Conservation (phyloP, 179 eudicot genomes). For the Carnegiea gigantea region DNA sequence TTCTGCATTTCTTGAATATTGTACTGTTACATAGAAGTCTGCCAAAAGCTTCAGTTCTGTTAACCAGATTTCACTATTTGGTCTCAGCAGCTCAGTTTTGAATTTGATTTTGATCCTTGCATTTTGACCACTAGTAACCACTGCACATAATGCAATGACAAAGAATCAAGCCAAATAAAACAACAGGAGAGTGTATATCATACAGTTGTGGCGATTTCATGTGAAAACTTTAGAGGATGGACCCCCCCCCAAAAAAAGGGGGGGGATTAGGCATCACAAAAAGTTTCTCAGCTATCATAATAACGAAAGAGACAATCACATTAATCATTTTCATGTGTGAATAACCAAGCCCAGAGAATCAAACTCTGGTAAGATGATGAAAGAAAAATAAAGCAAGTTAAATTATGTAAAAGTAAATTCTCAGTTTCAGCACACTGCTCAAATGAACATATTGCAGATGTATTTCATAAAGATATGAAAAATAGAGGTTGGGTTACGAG, state of each 20-base stretch:
- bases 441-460: neutral
- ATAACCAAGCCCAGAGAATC: neutral
- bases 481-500: neutral
- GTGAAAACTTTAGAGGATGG: neutral
- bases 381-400: no score
- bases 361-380: neutral
- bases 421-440: neutral
- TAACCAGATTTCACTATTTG: conserved; percentile 4
- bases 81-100: conserved; percentile 15
- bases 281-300: neutral
- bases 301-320: neutral
- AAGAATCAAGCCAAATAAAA: conserved; percentile 6
- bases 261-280: neutral
- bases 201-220: neutral
- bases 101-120: conserved; percentile 9
- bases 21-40: conserved; percentile 28
- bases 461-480: neutral
- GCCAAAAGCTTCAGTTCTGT: conserved; percentile 1
- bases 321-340: no score
- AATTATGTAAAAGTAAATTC: no score
- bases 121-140: conserved; percentile 8
- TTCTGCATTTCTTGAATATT: conserved; percentile 56
- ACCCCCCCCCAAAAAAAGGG: no score
- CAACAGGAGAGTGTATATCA: neutral
- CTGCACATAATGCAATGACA: conserved; percentile 13